A percentile compares a stretch with the other conserved stretches of the same genome.
These are phyloP conservation scores for Phaeosphaeriaceae sp. DNA, from an alignment of 2,329 filamentous ascomycete genomes.

Conservation along the genomic window DNA sequence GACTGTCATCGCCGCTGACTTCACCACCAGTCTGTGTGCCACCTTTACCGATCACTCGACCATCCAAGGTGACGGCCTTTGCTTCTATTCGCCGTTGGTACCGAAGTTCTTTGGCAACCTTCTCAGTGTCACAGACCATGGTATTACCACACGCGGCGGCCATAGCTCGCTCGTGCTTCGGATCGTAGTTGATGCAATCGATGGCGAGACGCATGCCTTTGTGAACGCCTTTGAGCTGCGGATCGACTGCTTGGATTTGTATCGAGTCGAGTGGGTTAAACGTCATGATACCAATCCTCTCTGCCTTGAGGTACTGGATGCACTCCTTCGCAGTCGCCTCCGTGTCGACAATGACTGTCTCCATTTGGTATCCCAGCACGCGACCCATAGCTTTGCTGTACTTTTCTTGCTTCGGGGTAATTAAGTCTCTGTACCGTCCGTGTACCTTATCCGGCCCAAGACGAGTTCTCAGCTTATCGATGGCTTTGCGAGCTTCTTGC, in stretches of 20 bases:
- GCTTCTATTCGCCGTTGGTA: constrained; percentile 85
- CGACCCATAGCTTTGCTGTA: constrained; percentile 92
- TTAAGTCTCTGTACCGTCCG: constrained; percentile 87
- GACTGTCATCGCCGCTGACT: constrained; percentile 68
- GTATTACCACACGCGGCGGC: constrained; percentile 94
- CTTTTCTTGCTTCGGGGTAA: constrained; percentile 96
- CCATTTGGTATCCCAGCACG: constrained; percentile 89
- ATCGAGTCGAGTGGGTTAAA: constrained; percentile 98
- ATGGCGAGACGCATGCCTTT: constrained; percentile 87
- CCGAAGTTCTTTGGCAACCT: constrained; percentile 86
- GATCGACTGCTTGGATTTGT: constrained; percentile 89
- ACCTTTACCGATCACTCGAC: constrained; percentile 95
- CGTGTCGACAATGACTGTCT: constrained; percentile 92
- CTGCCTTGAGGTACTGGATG: constrained; percentile 91
- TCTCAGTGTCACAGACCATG: constrained; percentile 88
- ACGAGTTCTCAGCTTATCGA: constrained; percentile 85
- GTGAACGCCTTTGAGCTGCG: constrained; percentile 86
- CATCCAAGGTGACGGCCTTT: constrained; percentile 93
- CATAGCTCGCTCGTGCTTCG: constrained; percentile 87
- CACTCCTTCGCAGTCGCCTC: constrained; percentile 94
- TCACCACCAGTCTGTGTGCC: constrained; percentile 96
- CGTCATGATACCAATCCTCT: constrained; percentile 84
- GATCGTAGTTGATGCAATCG: constrained; percentile 94
- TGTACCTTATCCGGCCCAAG: constrained; percentile 80
- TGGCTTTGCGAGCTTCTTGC: constrained; percentile 77